These are phyloP conservation scores for Thermomucor indicae-seudaticae DNA, from an alignment of 371 early-diverging fungal species.

Conservation along the genomic window DNA sequence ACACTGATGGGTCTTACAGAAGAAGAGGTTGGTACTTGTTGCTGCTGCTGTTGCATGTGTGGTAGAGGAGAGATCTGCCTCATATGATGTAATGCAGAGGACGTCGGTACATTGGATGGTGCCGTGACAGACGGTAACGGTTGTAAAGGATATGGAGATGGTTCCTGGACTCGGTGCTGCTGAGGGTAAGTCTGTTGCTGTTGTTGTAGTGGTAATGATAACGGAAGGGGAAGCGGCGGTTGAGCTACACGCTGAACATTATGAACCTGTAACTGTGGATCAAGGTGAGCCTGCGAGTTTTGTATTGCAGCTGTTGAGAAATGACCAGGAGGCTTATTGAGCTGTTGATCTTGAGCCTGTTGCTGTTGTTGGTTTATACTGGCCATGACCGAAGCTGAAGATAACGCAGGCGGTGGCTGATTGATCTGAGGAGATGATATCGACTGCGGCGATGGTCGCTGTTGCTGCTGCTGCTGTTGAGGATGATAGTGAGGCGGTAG, in stretches of 20 bases:
- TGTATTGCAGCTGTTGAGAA: no score
- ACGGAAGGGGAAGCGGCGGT: slow-evolving; percentile 2
- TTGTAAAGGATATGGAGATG: slow-evolving; percentile 6
- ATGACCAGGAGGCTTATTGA: slow-evolving; percentile 9
- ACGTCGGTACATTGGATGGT: no score
- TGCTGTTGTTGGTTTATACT: background rate
- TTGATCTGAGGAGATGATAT: slow-evolving; percentile 1
- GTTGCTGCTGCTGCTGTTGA: slow-evolving; percentile 5
- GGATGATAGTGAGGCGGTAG: background rate
- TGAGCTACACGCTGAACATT: no score
- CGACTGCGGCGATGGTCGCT: slow-evolving; percentile 1
- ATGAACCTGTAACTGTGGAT: no score
- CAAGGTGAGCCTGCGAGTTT: no score
- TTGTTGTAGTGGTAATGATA: slow-evolving; percentile 6
- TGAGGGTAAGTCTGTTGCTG: slow-evolving; percentile 11
- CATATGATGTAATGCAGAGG: no score
- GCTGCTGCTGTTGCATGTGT: slow-evolving; percentile 6
- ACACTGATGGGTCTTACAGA: slow-evolving; percentile 18
- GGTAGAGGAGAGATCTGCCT: slow-evolving; percentile 5
- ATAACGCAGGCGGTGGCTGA: slow-evolving; percentile 4
- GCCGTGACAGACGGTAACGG: no score
- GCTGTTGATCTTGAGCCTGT: no score
- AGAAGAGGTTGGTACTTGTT: slow-evolving; percentile 4
- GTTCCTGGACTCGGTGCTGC: slow-evolving; percentile 15
- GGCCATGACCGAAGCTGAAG: slow-evolving; percentile 6